Evolutionary conservation across 768 basidiomycete species (phyloP), one percentile per base, ranked within the genome.

Genomic region (Phaeolepiota aurea): DNA sequence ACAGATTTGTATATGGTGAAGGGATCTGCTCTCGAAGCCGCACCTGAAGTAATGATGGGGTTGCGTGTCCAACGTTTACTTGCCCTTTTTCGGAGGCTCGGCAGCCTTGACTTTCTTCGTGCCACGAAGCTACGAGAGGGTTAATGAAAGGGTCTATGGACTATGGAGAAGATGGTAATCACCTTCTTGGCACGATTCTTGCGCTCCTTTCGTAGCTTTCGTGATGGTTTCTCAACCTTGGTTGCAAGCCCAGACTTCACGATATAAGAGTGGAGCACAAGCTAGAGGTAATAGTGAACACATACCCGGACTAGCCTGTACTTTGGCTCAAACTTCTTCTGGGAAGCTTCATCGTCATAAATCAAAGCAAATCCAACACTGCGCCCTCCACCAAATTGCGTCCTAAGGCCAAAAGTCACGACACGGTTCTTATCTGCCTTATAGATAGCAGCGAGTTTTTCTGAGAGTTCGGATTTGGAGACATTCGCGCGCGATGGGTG

Each of bases 161-260:
- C 15, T 41, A 12, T 34, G 14, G 16, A 10, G 30, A 45, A 28
- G 18, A 38, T 18, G 15, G 19, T 31, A 28, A 44, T 14, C 19
- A 90, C 93, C 83, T 97, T 98, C 87, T 99, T 99, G 48, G 87
- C 79, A 62, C 94, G 83, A 72, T 99, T 99, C 80, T 99, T 99
- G 57, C 96, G 82, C 75, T 98, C 94, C 74, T 98, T 97, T 67
- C 96, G 85, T 66, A 98, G 81, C 66, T 98, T 98, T 58, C 96
- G 86, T 49, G 90, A 91, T 40, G 94, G 71, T 66, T 84, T 90
- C 32, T 90, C 87, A 48, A 84, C 81, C 72, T 97, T 96, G 48
- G 72, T 44, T 22, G 54, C 59, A 36, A 91, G 61, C 38, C 85
- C 83, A 49, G 72, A 77, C 88, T 90, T 48, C 14, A 37, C 3